Evolutionary conservation across 441 rosid species (phyloP), one percentile per base, ranked within the genome.

Genomic region (Gossypium laxum): DNA sequence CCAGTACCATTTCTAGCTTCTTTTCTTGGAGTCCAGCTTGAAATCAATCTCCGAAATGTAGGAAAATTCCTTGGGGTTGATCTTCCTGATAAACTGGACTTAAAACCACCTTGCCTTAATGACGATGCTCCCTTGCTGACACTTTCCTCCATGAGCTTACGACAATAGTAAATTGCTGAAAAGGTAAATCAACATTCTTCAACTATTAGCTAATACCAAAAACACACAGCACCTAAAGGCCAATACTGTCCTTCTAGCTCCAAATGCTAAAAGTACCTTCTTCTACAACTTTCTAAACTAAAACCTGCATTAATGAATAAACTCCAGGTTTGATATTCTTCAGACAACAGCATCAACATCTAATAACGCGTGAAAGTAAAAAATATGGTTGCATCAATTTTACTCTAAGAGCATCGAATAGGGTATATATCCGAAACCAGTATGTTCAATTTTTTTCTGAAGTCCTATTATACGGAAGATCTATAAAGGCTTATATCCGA

Each of bases 61-160:
- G 97, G 96, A 76, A 97, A 87, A 74, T 74, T 80, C 76, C 78
- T 86, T 18, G 98, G 93, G 2, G 92, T 87, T 48, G 91, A 86
- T 62, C 74, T 89, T 76, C 97, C 97, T 0, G 97, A 84, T 71
- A 85, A 68, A n/a, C 87, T 73, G 41, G 95, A 78, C 85, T 87
- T 88, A 19, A 75, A 70, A 82, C 85, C 78, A 59, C 90, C 88
- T 79, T 81, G 81, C 78, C 87, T 83, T 18, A 88, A 58, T 3
- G 97, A 82, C 1, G 90, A 85, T 45, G 81, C 86, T 72, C 88
- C 80, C 78, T 83, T 79, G 75, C 73, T 54, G 18, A 80, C 24
- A 22, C 74, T 67, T 70, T 84, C 90, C 63, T 87, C 94, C 88
- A 89, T 89, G 64, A 67, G 57, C 66, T 70, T 63, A 50, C 14